Base-by-base conservation (phyloP, 176 grass and related monocot species). In the Pharus latifolius region DNA sequence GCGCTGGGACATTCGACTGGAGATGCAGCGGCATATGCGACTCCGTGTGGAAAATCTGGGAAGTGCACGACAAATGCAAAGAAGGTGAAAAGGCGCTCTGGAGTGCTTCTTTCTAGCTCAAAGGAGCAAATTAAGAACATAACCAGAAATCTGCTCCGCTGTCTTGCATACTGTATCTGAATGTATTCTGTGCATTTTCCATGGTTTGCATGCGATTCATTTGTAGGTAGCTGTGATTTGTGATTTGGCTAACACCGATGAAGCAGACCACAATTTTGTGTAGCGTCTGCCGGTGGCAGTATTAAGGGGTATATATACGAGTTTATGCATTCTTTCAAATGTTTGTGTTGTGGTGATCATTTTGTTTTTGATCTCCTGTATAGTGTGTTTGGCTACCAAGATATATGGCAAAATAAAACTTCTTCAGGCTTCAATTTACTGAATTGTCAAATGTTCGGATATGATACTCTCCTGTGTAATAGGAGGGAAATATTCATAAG, bases 11-110 rank as follows among this genome's bases (percentile, higher is more conserved):
- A 12, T 96, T 96, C 19, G 92, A 96, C 43, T 96, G 92, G 92
- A 81, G 78, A 48, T 96, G 92, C 78, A 96, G 92, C 2, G 92
- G 92, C 44, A 96, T 96, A 55, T 96, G 92, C 48, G 85, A 96
- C 74, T 83, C 92, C 0, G 92, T 83, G n/a, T 84, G 86, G 35
- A 85, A 88, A 60, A 96, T 96, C 58, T 88, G 80, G 80, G 92
- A 96, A 54, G 92, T 96, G 37, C 92, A 96, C 68, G 80, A 84
- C 13, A 84, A 83, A 53, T 96, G 92, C 0, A 79, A 84, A 0
- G 92, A 96, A 50, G 78, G 84, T 18, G 78, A 85, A 46, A 91
- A 80, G 44, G 79, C 55, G 3, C 42, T 90, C n/a, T 88, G 88
- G 67, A 90, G 88, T 14, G 63, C 92, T 45, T 78, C 86, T 20